Conservation (phyloP, 2,329 filamentous ascomycete genomes). For the Sordariomycetes sp. region DNA sequence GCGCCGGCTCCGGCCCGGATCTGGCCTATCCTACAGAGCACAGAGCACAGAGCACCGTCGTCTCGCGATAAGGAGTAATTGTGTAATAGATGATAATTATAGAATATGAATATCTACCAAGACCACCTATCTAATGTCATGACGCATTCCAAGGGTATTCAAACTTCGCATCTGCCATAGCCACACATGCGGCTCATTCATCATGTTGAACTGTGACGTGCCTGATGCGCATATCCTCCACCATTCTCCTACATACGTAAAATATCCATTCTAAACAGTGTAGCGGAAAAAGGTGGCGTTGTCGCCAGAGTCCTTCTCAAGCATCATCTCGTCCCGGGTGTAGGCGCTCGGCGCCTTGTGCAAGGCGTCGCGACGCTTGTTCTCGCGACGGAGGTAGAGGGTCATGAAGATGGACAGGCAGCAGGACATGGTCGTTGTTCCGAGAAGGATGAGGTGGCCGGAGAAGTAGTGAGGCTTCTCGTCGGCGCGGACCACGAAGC, state of each 20-base stretch:
- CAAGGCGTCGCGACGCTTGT: conserved; percentile 38
- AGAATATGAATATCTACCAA: no score
- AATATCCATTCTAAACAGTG: conserved; percentile 25
- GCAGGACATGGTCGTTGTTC: conserved; percentile 43
- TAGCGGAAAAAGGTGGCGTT: conserved; percentile 47
- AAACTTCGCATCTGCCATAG: no score
- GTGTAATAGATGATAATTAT: no score
- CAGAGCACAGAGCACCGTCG: no score
- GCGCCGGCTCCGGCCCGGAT: no score
- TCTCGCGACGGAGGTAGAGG: conserved; percentile 46
- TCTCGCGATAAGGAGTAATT: no score
- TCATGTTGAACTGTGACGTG: no score
- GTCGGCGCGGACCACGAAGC: conserved; percentile 21
- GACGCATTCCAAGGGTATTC: no score
- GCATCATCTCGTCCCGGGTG: conserved; percentile 40
- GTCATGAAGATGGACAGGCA: conserved; percentile 46
- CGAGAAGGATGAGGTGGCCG: conserved; percentile 50
- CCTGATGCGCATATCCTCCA: neutral
- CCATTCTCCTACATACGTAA: neutral
- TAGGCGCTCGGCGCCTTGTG: conserved; percentile 38
- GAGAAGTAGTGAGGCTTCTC: conserved; percentile 46
- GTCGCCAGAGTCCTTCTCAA: conserved; percentile 47
- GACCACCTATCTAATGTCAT: no score
- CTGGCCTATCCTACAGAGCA: no score
- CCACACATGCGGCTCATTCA: no score